Percentiles rank a stretch among this genome's conserved stretches.
phyloP scores from a whole-genome alignment of 345 rosid species.

The Kandelia obovata region DNA sequence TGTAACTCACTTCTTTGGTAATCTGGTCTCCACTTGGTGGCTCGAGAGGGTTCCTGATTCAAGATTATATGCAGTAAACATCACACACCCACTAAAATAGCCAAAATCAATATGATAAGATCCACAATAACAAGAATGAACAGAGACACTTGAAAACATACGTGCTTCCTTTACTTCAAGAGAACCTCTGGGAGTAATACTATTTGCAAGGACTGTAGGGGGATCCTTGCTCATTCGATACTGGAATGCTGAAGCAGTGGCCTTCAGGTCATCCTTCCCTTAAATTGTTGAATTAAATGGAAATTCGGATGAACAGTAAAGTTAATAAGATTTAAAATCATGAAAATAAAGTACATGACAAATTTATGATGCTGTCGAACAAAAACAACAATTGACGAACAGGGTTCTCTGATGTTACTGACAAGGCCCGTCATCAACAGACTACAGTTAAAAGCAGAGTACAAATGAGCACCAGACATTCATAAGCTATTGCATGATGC shows the following conservation, averaged over 20 bases:
- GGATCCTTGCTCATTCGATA: constrained; percentile 17
- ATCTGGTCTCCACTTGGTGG: constrained; percentile 32
- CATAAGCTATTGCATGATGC: no score
- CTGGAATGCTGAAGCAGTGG: constrained; percentile 19
- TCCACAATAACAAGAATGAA: constrained; percentile 12
- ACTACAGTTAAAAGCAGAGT: no score
- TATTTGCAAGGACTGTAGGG: constrained; percentile 4
- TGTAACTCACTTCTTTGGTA: constrained; percentile 47
- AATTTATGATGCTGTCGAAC: constrained; percentile 2
- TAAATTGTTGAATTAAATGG: constrained; percentile 11
- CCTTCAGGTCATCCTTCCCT: constrained; percentile 23
- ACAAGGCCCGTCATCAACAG: background rate
- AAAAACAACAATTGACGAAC: background rate
- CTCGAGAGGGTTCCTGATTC: constrained; percentile 41
- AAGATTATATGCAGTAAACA: constrained; percentile 16
- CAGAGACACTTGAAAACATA: constrained; percentile 26
- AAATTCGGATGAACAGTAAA: constrained; percentile 8
- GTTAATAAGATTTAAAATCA: constrained; percentile 17
- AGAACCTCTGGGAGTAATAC: constrained; percentile 17
- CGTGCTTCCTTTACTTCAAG: constrained; percentile 34
- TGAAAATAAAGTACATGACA: constrained; percentile 1
- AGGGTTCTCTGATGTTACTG: background rate
- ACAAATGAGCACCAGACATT: no score
- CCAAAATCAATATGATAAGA: constrained; percentile 14
- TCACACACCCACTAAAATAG: background rate